Base-by-base conservation (phyloP, 1,284 basidiomycete genomes). In the Austropuccinia psidii region DNA sequence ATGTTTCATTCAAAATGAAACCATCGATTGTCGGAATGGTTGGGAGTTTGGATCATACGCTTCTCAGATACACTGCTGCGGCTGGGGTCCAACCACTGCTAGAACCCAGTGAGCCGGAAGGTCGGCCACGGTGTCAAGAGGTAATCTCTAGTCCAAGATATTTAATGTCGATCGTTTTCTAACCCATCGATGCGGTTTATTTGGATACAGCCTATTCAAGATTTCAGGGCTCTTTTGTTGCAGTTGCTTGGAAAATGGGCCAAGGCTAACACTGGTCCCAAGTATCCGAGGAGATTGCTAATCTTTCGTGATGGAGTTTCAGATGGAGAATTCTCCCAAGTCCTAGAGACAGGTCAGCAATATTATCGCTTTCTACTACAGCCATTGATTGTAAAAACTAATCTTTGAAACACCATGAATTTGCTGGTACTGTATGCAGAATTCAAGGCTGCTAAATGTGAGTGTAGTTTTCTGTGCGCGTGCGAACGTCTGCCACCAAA, bases 291-390 rank as follows among this genome's bases (percentile, higher is more conserved):
- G 11, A 72, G 24, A 41, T 33, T 72, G 45, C 61, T 72, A 21
- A 61, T 72, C 11, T 72, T 72, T 50, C 49, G 69, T 41, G 69
- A 72, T 43, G 69, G 69, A 24, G 58, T 72, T 13, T 72, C 69
- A 5, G 69, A 72, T 35, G 69, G 69, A 27, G 69, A 72, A 31
- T 72, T 72, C 31, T 45, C 21, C 21, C 57, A 61, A 37, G 69
- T 72, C 24, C 49, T 72, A 19, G 45, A 61, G 21, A 60, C n/a
- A 13, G 69, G 69, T 72, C 13, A 15, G 67, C n/a, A 15, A 11
- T 31, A 11, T 55, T 29, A 19, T 29, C 27, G 29, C 11, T 29
- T 27, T 47, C 19, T 15, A 37, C 13, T 29, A 31, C 6, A 27
- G 11, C 1, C 19, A 27, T 13, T 57, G 27, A n/a, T n/a, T 4